Evolutionary conservation across 2,329 filamentous ascomycete genomes (phyloP).

Genomic region (Alternaria incomplexa): DNA sequence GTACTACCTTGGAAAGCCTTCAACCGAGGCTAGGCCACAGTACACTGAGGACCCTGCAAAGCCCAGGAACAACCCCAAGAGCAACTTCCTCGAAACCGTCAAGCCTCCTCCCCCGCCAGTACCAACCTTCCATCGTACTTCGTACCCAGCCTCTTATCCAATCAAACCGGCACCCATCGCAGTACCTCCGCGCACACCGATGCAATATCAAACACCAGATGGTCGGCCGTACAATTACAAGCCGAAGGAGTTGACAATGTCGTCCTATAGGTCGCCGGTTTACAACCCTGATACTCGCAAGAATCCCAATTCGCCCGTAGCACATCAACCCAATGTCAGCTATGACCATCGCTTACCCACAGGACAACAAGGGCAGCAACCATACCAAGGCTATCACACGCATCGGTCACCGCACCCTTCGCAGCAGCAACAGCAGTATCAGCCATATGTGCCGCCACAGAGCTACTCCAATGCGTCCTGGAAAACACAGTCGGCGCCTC

Average conservation of each 20-base stretch:
- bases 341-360: conserved; percentile 39
- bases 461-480: conserved; percentile 29
- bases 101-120: conserved; percentile 47
- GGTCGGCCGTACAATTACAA: conserved; percentile 43
- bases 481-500: conserved; percentile 31
- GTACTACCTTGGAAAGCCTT: conserved; percentile 85
- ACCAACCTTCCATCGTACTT: conserved; percentile 34
- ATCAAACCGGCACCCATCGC: conserved; percentile 52
- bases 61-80: conserved; percentile 69
- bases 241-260: conserved; percentile 35
- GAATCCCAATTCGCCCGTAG: conserved; percentile 47
- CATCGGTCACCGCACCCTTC: conserved; percentile 25
- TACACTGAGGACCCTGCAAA: conserved; percentile 79
- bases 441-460: conserved; percentile 39
- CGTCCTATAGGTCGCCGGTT: conserved; percentile 35
- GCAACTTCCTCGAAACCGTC: conserved; percentile 75
- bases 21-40: conserved; percentile 88
- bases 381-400: conserved; percentile 25
- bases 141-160: conserved; percentile 49
- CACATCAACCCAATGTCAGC: conserved; percentile 46
- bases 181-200: conserved; percentile 41
- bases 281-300: conserved; percentile 44
- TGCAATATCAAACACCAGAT: conserved; percentile 34
- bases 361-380: conserved; percentile 31
- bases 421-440: conserved; percentile 26